Evolutionary conservation across 805 yeast species (phyloP).

Genomic region (Candida germanica): DNA sequence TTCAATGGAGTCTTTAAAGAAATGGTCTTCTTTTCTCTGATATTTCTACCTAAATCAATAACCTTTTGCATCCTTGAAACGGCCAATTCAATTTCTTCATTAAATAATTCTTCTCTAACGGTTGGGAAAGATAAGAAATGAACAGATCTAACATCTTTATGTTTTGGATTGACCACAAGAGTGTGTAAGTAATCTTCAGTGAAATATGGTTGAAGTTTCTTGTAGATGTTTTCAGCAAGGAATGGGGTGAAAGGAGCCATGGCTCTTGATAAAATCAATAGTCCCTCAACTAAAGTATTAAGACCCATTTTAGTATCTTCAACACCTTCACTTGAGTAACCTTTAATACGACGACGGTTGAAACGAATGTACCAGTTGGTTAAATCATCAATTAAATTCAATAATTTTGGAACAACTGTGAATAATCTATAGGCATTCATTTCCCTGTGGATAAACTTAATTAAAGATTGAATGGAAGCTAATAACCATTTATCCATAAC

Average conservation of each 20-base stretch:
- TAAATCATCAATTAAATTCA: slow-evolving; percentile 85
- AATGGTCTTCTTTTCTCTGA: slow-evolving; percentile 93
- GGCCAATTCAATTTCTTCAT: slow-evolving; percentile 79
- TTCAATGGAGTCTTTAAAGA: slow-evolving; percentile 94
- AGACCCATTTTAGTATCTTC: slow-evolving; percentile 84
- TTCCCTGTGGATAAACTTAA: slow-evolving; percentile 81
- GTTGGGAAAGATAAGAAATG: slow-evolving; percentile 92
- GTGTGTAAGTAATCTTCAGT: slow-evolving; percentile 53
- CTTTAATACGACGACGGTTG: slow-evolving; percentile 97
- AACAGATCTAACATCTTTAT: slow-evolving; percentile 73
- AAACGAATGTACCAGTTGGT: slow-evolving; percentile 99
- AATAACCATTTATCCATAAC: slow-evolving; percentile 98
- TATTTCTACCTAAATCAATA: slow-evolving; percentile 91
- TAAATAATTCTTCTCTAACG: slow-evolving; percentile 76
- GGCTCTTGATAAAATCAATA: slow-evolving; percentile 84
- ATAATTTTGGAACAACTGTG: slow-evolving; percentile 92
- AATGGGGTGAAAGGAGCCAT: slow-evolving; percentile 99
- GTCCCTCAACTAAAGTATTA: slow-evolving; percentile 87
- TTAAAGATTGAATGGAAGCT: slow-evolving; percentile 92
- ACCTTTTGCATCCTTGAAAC: slow-evolving; percentile 96
- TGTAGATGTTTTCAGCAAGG: slow-evolving; percentile 86
- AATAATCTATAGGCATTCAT: slow-evolving; percentile 88
- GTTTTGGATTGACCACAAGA: slow-evolving; percentile 36
- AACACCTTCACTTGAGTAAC: slow-evolving; percentile 68
- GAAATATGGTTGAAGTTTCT: slow-evolving; percentile 62